phyloP scores from a whole-genome alignment of 495 filamentous ascomycete genomes.

The Penicillium silybi region DNA sequence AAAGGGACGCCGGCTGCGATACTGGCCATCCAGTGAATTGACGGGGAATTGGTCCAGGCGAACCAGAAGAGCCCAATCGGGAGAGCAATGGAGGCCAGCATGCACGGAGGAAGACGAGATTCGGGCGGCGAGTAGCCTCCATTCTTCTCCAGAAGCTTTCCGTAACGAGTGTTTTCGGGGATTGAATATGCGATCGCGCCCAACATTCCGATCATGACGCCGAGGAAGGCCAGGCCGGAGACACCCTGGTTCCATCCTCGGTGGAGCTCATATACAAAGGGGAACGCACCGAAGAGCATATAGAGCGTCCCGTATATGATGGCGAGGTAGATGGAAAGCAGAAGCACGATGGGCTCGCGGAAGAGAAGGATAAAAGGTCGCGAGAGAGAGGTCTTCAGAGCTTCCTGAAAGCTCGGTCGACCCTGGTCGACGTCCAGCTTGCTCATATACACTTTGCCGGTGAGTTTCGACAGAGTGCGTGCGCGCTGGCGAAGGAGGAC shows the following conservation, averaged over 20 bases:
- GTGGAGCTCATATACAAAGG: slow-evolving; percentile 66
- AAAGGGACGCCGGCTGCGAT: slow-evolving; percentile 60
- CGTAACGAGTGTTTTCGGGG: slow-evolving; percentile 39
- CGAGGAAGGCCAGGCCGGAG: slow-evolving; percentile 65
- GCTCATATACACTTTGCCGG: slow-evolving; percentile 47
- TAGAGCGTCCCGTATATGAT: slow-evolving; percentile 70
- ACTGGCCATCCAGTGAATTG: slow-evolving; percentile 59
- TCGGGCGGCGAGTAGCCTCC: slow-evolving; percentile 34
- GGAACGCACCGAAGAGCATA: slow-evolving; percentile 71
- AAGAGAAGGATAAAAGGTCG: slow-evolving; percentile 38
- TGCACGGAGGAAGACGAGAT: slow-evolving; percentile 31
- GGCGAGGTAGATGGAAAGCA: slow-evolving; percentile 62
- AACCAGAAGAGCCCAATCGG: slow-evolving; percentile 52
- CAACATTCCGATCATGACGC: slow-evolving; percentile 75
- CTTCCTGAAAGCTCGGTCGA: slow-evolving; percentile 18
- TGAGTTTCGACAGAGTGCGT: slow-evolving; percentile 41
- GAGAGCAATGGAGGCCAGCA: slow-evolving; percentile 32
- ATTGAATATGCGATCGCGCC: slow-evolving; percentile 44
- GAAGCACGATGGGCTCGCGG: slow-evolving; percentile 50
- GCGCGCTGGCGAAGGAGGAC: slow-evolving; percentile 50
- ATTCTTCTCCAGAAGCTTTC: slow-evolving; percentile 24
- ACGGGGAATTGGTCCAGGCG: slow-evolving; percentile 58
- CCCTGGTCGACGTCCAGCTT: slow-evolving; percentile 34
- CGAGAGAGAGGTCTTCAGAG: slow-evolving; percentile 32
- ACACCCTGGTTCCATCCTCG: slow-evolving; percentile 69